These are phyloP conservation scores for Neopestalotiopsis rosae DNA, from an alignment of 2,329 filamentous ascomycete species.

Conservation along the genomic window DNA sequence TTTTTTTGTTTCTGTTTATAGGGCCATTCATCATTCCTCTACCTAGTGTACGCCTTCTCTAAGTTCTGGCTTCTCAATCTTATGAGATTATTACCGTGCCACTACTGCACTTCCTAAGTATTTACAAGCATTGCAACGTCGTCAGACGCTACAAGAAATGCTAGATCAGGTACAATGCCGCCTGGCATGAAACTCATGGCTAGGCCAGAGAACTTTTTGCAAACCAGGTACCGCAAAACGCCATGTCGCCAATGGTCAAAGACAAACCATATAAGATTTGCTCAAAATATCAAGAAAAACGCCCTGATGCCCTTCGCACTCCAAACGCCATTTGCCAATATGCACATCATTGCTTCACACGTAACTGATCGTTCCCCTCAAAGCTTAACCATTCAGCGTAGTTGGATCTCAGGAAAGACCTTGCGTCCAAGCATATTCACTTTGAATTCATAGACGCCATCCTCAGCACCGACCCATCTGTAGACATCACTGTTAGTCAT, in stretches of 20 bases:
- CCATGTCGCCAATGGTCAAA: neutral
- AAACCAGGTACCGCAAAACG: neutral
- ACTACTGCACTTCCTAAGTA: no score
- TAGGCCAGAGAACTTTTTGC: neutral
- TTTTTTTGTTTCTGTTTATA: neutral
- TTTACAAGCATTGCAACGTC: no score
- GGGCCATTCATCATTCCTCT: neutral
- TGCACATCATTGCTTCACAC: neutral
- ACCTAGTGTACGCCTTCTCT: no score
- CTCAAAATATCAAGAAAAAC: neutral
- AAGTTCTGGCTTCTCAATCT: no score
- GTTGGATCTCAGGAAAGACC: conserved; percentile 58
- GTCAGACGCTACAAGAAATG: no score
- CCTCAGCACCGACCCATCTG: conserved; percentile 69
- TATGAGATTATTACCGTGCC: no score
- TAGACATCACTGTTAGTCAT: neutral
- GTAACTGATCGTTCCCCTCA: conserved; percentile 6
- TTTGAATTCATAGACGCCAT: conserved; percentile 77
- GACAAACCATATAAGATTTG: neutral
- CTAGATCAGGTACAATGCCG: no score
- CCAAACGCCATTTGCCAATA: conserved; percentile 8
- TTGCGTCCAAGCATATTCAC: conserved; percentile 69
- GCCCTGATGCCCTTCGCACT: neutral
- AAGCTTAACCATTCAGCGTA: conserved; percentile 47
- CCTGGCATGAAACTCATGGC: no score